Evolutionary conservation across 2,329 filamentous ascomycete species (phyloP).

Genomic region (Nectriaceae sp.): DNA sequence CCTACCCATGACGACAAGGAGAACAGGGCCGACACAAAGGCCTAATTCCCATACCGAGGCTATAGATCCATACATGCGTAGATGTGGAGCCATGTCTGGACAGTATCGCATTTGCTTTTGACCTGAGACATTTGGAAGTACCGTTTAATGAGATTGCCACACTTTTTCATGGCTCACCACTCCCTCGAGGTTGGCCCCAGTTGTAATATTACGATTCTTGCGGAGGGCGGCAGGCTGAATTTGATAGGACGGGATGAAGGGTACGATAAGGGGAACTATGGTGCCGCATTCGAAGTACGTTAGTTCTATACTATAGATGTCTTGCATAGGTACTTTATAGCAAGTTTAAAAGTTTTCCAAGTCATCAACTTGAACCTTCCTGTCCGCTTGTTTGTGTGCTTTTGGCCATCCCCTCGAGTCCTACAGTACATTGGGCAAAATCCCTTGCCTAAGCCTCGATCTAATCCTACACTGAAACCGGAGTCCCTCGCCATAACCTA

Average conservation of each 20-base stretch:
- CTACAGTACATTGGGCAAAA: background rate
- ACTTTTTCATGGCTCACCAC: background rate
- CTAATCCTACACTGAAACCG: too few relatives aligned
- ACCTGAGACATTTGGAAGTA: background rate
- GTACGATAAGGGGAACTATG: background rate
- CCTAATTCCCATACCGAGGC: conserved; percentile 2
- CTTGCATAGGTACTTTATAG: background rate
- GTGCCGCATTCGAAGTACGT: background rate
- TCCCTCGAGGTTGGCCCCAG: background rate
- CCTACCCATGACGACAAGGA: conserved; percentile 18
- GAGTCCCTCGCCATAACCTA: too few relatives aligned
- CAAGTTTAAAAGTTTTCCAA: background rate
- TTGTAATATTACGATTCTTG: conserved; percentile 1
- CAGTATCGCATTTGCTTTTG: background rate
- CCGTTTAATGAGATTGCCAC: background rate
- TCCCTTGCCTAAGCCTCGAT: too few relatives aligned
- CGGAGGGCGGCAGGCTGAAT: background rate
- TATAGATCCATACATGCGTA: background rate
- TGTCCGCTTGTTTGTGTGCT: background rate
- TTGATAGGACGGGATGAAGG: background rate
- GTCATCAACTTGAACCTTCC: background rate
- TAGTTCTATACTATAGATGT: background rate
- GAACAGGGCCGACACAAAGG: conserved; percentile 13
- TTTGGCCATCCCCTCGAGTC: background rate
- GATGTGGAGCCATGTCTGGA: background rate